Evolutionary conservation across 2,329 filamentous ascomycete genomes (phyloP).

Genomic region (Beauveria sp.): DNA sequence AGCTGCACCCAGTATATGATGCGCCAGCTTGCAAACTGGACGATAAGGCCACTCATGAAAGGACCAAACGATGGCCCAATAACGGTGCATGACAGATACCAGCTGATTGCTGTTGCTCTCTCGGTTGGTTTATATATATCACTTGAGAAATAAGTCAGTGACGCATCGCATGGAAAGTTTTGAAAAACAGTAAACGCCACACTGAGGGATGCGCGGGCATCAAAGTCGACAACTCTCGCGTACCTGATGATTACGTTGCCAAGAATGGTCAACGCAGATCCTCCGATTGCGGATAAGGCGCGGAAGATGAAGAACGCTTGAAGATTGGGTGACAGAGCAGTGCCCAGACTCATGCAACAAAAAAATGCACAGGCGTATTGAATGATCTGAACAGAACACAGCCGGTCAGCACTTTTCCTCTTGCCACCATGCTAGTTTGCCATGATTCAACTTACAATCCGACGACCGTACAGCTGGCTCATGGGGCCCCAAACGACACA

Average conservation of each 20-base stretch:
- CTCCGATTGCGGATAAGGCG: conserved; percentile 66
- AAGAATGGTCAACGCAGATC: conserved; percentile 66
- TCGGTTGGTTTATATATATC: conserved; percentile 60
- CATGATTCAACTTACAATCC: conserved; percentile 36
- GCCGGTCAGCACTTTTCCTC: background rate
- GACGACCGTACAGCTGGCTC: conserved; percentile 56
- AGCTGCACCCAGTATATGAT: conserved; percentile 73
- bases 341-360: conserved; percentile 61
- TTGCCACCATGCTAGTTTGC: background rate
- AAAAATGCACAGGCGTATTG: conserved; percentile 56
- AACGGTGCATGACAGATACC: conserved; percentile 64
- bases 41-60: conserved; percentile 68
- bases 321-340: conserved; percentile 64
- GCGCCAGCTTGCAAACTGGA: conserved; percentile 66
- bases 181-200: background rate
- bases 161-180: background rate
- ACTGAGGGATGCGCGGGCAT: conserved; percentile 16
- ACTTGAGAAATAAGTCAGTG: conserved; percentile 19
- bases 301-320: conserved; percentile 67
- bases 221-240: conserved; percentile 6
- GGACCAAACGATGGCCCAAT: conserved; percentile 64
- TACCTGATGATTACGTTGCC: conserved; percentile 61
- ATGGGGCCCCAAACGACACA: conserved; percentile 67
- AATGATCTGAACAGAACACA: conserved; percentile 21
- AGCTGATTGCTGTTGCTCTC: conserved; percentile 64